A percentile compares a stretch with the other conserved stretches of the same genome.
Evolutionary conservation across 2,329 filamentous ascomycete genomes (phyloP).

Genomic region (Aspergillus neoniger): DNA sequence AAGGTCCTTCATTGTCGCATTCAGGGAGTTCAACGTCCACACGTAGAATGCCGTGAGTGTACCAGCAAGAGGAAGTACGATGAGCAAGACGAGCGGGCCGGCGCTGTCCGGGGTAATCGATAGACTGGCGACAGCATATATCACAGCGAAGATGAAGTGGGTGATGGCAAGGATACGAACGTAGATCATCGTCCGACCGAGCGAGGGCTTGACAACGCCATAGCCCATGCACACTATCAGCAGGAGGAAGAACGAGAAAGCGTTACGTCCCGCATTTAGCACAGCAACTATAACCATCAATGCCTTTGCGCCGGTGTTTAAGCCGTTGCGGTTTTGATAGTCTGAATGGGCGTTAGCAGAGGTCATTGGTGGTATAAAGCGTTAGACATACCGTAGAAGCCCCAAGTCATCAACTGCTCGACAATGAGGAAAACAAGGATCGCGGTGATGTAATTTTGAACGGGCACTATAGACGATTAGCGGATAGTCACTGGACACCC

Average conservation of each 20-base stretch:
- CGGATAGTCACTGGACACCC: background rate
- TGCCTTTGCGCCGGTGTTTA: constrained; percentile 78
- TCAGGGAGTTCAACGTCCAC: constrained; percentile 96
- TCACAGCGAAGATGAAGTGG: constrained; percentile 91
- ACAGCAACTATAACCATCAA: constrained; percentile 90
- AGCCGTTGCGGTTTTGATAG: constrained; percentile 86
- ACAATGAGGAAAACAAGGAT: constrained; percentile 92
- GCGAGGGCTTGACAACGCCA: constrained; percentile 89
- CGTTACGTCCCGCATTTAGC: constrained; percentile 90
- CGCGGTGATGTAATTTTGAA: constrained; percentile 98
- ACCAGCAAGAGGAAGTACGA: constrained; percentile 86
- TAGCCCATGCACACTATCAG: constrained; percentile 99
- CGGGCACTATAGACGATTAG: constrained; percentile 66
- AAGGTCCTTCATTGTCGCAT: constrained; percentile 94
- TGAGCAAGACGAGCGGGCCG: constrained; percentile 85
- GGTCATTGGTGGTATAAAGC: background rate
- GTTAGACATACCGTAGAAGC: constrained; percentile 74
- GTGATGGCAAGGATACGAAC: constrained; percentile 87
- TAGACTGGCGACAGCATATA: constrained; percentile 88
- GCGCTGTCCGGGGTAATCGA: constrained; percentile 86
- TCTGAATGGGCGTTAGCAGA: constrained; percentile 58
- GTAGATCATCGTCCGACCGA: constrained; percentile 92
- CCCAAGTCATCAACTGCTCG: constrained; percentile 98
- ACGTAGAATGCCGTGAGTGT: constrained; percentile 97
- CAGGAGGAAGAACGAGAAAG: constrained; percentile 96